Evolutionary conservation across 192 early-diverging fungal species (phyloP), one percentile per base, ranked within the genome.

Genomic region (Umbelopsis isabellina): DNA sequence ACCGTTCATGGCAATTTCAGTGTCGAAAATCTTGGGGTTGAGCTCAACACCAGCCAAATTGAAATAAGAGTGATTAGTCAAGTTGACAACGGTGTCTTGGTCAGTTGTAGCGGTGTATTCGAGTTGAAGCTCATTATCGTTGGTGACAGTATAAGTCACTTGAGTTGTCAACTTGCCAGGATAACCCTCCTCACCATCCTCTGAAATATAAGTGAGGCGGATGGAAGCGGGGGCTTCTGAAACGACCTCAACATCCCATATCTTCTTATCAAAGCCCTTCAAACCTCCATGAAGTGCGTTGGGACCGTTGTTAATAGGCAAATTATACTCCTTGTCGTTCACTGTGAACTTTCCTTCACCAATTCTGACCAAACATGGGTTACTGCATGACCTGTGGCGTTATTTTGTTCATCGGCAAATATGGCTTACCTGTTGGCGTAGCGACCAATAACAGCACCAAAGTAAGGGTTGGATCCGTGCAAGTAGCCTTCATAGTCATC

Each of bases 51-150:
- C 94, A 45, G 91, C 85, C 37, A 97, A 79, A 74, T 95, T 95
- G 79, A 94, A 96, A 79, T 95, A 97, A 18, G 91, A 79, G 73
- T 97, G 95, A 78, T 91, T 93, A 12, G 95, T 95, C 12, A 96
- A 76, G 50, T 92, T 94, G 12, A 92, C 75, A 46, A 91, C 76
- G 0, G 90, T 93, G 4, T 75, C 65, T 8, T 86, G 75, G 13
- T 83, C 80, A 12, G 84, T 75, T 7, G 70, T 72, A 3, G 83
- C 89, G 2, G 75, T 61, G 67, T 87, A 84, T 4, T 85, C 82
- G 8, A 89, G 76, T 15, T 87, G 72, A 21, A 85, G 53, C 0
- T 85, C 84, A 33, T 77, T 51, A 33, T 87, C 81, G 20, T 86
- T 79, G 27, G 85, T 75, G 12, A 88, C 77, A 23, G 87, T 85